A percentile compares a stretch with the other conserved stretches of the same genome.
These are phyloP conservation scores for Physcomitrium patens DNA, from an alignment of 225 moss, liverwort and hornwort genomes.

Conservation along the genomic window DNA sequence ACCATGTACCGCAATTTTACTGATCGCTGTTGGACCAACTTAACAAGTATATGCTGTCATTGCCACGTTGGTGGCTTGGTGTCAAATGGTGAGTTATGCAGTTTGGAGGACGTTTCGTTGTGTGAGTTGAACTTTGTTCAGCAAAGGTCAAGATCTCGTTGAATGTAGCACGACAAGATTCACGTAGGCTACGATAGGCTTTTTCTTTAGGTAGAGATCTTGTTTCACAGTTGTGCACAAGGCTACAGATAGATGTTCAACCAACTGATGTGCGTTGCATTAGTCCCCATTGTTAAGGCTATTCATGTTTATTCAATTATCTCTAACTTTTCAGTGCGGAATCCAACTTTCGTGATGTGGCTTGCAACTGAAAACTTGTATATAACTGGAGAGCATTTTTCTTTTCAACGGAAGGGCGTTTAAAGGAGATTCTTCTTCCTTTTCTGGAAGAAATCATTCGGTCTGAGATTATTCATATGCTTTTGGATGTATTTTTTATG, in stretches of 20 bases:
- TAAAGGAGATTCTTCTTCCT: background rate
- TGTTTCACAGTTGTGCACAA: slow-evolving; percentile 21
- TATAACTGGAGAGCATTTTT: too few species aligned
- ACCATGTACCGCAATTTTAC: background rate
- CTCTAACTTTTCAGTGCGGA: slow-evolving; percentile 16
- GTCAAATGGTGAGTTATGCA: slow-evolving; percentile 13
- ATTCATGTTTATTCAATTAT: slow-evolving; percentile 8
- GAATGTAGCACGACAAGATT: background rate
- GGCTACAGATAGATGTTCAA: slow-evolving; percentile 17
- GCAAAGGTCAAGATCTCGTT: background rate
- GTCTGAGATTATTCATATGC: background rate
- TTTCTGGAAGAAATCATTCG: background rate
- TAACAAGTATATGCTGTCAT: background rate
- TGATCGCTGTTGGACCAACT: slow-evolving; percentile 3
- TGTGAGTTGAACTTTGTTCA: slow-evolving; percentile 14
- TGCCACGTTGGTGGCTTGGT: slow-evolving; percentile 4
- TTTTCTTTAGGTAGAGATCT: background rate
- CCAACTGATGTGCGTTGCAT: slow-evolving; percentile 17
- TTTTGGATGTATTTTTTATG: background rate
- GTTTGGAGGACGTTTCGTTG: slow-evolving; percentile 7
- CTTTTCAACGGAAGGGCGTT: too few species aligned
- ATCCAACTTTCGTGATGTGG: slow-evolving; percentile 6
- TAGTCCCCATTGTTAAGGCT: slow-evolving; percentile 13
- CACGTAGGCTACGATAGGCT: too few species aligned
- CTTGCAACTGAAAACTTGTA: too few species aligned